A percentile compares a stretch with the other conserved stretches of the same genome.
Conservation (phyloP, 768 basidiomycete genomes). For the Pisolithus sp. region DNA sequence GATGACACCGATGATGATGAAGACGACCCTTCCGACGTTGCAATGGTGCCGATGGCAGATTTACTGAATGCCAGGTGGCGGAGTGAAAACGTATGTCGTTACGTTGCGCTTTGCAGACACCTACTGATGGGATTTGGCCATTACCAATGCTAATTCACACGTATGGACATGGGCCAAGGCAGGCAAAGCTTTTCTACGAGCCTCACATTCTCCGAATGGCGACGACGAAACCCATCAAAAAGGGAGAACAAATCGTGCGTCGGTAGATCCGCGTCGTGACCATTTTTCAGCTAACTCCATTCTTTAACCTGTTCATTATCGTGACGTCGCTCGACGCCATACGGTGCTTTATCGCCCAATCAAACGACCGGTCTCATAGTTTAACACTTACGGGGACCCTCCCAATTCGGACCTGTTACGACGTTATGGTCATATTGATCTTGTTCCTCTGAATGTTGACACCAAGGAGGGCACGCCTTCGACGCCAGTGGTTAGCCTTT, state of each 20-base stretch:
- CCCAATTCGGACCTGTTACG: conserved; percentile 93
- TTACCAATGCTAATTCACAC: not conserved
- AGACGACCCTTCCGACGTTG: conserved; percentile 57
- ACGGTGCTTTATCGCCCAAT: no score
- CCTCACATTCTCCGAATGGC: conserved; percentile 69
- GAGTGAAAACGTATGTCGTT: conserved; percentile 68
- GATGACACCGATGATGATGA: conserved; percentile 42
- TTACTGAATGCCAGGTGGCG: conserved; percentile 87
- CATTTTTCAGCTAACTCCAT: not conserved
- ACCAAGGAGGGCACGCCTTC: conserved; percentile 5
- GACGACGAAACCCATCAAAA: conserved; percentile 63
- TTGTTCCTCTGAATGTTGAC: conserved; percentile 42
- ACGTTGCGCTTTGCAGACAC: not conserved
- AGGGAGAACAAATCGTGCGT: conserved; percentile 85
- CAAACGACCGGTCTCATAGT: conserved; percentile 37
- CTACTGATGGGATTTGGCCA: not conserved
- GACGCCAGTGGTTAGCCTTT: conserved; percentile 10
- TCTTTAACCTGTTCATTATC: not conserved
- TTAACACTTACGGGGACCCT: conserved; percentile 92
- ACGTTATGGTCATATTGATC: conserved; percentile 89
- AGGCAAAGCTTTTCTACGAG: conserved; percentile 87
- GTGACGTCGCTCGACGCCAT: not conserved
- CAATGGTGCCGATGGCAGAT: conserved; percentile 96
- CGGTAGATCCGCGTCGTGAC: not conserved
- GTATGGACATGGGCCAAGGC: not conserved